Conservation (phyloP, 495 filamentous ascomycete species). For the Rusavskia elegans region DNA sequence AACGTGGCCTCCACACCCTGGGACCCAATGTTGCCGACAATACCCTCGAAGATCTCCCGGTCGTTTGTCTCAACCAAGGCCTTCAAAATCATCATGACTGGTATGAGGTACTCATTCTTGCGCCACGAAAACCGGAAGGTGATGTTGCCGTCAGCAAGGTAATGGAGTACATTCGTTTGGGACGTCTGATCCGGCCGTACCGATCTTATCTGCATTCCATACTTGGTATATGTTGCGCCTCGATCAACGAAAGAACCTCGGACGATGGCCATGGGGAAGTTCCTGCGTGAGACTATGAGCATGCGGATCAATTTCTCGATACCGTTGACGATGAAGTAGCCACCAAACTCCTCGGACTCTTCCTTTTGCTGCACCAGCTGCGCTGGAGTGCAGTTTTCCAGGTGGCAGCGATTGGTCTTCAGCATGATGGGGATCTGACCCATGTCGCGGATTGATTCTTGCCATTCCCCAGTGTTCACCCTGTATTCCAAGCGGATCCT, state of each 20-base stretch:
- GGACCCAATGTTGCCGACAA: conserved; percentile 58
- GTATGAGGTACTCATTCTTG: conserved; percentile 88
- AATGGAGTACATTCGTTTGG: conserved; percentile 93
- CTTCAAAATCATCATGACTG: conserved; percentile 92
- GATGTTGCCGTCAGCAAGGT: conserved; percentile 85
- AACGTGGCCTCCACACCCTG: conserved; percentile 77
- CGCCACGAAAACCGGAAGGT: conserved; percentile 96
- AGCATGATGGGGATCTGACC: conserved; percentile 89
- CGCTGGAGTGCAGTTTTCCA: conserved; percentile 67
- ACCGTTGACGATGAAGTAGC: conserved; percentile 62
- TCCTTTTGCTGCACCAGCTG: conserved; percentile 74
- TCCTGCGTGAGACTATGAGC: conserved; percentile 72
- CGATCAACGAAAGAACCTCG: conserved; percentile 75
- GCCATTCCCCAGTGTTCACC: conserved; percentile 73
- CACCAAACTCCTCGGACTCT: conserved; percentile 82
- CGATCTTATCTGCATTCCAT: conserved; percentile 77
- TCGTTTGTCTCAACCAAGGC: conserved; percentile 93
- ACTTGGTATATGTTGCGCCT: conserved; percentile 73
- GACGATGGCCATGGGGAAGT: conserved; percentile 87
- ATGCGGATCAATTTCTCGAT: conserved; percentile 88
- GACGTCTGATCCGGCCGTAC: conserved; percentile 92
- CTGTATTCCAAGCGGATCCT: conserved; percentile 63
- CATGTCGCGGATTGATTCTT: conserved; percentile 63
- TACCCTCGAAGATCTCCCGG: conserved; percentile 80
- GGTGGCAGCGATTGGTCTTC: conserved; percentile 76